phyloP scores from a whole-genome alignment of 805 yeast species.

The Nakazawaea siamensis region DNA sequence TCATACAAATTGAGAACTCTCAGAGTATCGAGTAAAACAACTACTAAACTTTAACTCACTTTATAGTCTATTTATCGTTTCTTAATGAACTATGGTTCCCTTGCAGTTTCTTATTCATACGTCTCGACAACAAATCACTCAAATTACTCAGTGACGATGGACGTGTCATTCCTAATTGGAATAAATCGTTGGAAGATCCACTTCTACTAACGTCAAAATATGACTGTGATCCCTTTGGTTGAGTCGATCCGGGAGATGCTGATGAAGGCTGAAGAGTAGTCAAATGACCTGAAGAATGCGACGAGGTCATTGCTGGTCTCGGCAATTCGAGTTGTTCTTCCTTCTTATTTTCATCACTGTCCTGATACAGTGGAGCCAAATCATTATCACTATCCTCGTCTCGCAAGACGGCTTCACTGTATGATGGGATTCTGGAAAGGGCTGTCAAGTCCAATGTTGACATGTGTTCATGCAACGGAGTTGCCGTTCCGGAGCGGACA shows the following conservation, averaged over 20 bases:
- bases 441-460: conserved; percentile 27
- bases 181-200: conserved; percentile 5
- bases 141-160: conserved; percentile 7
- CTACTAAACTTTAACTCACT: background rate
- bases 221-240: conserved; percentile 6
- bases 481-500: conserved; percentile 4
- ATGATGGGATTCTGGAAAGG: conserved; percentile 75
- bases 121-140: conserved; percentile 5
- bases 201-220: conserved; percentile 8
- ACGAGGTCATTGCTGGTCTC: conserved; percentile 1
- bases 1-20: conserved; percentile 1
- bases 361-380: conserved; percentile 63
- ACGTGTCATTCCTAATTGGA: conserved; percentile 7
- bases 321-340: background rate
- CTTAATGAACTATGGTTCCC: background rate
- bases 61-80: background rate
- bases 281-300: conserved; percentile 4
- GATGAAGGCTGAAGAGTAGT: background rate
- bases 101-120: conserved; percentile 8
- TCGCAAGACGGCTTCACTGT: conserved; percentile 63
- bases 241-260: background rate
- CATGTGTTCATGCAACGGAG: conserved; percentile 5
- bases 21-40: background rate
- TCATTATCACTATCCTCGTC: conserved; percentile 34
- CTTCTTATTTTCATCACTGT: background rate